Percentiles rank a stretch among this genome's conserved stretches.
phyloP scores from a whole-genome alignment of 1,284 basidiomycete genomes.

The Crepidotus sp. region DNA sequence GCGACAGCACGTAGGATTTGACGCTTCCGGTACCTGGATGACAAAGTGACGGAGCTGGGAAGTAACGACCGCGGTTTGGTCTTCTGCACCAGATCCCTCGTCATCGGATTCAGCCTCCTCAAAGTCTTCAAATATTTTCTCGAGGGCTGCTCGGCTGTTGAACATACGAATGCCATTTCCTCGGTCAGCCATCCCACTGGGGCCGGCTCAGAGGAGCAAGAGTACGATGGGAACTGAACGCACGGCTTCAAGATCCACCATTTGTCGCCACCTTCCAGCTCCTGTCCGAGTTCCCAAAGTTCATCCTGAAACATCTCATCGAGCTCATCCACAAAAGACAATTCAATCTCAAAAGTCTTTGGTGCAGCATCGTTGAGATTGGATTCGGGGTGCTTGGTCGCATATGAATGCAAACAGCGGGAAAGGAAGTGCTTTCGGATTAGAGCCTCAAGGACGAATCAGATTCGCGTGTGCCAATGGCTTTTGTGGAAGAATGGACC shows the following conservation, averaged over 20 bases:
- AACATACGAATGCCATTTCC: conserved; percentile 95
- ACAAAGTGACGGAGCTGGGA: conserved; percentile 96
- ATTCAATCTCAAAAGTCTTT: conserved; percentile 80
- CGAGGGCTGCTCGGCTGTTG: conserved; percentile 66
- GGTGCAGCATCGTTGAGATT: conserved; percentile 54
- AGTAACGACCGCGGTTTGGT: conserved; percentile 56
- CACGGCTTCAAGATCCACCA: conserved; percentile 95
- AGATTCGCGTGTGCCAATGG: neutral
- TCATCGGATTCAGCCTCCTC: conserved; percentile 53
- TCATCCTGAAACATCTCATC: conserved; percentile 94
- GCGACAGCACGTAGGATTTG: conserved; percentile 5
- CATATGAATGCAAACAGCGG: conserved; percentile 64
- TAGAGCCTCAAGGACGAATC: conserved; percentile 53
- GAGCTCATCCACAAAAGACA: conserved; percentile 90
- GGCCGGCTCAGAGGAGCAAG: conserved; percentile 4
- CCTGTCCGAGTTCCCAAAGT: conserved; percentile 75
- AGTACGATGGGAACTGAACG: conserved; percentile 18
- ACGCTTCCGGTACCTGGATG: conserved; percentile 60
- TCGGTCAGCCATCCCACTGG: conserved; percentile 85
- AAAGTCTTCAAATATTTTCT: conserved; percentile 78
- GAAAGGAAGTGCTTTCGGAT: conserved; percentile 95
- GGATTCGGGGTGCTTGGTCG: conserved; percentile 62
- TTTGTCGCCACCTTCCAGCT: conserved; percentile 44
- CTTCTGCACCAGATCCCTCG: conserved; percentile 23
- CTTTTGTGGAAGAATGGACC: conserved; percentile 1